phyloP scores from a whole-genome alignment of 768 basidiomycete genomes.

The Trichaptum fuscoviolaceum region DNA sequence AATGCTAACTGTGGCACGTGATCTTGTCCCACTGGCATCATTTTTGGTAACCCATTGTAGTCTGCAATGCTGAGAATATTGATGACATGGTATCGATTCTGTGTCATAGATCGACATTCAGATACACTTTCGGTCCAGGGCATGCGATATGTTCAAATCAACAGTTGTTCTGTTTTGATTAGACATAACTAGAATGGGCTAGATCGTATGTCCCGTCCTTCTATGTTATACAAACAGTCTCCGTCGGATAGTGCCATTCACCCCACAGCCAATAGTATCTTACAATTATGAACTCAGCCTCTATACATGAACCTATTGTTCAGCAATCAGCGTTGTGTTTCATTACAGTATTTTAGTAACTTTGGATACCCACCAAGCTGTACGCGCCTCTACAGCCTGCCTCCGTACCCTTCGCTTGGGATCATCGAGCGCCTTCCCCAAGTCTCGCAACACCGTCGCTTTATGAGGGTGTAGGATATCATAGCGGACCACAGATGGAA shows the following conservation, averaged over 20 bases:
- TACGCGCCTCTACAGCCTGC: constrained; percentile 82
- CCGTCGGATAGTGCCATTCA: not conserved
- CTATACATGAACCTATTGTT: not conserved
- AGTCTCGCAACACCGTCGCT: constrained; percentile 60
- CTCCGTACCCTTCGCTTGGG: constrained; percentile 79
- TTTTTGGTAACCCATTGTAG: too few species aligned
- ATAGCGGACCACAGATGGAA: constrained; percentile 78
- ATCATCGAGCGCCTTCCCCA: constrained; percentile 80
- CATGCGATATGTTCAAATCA: too few species aligned
- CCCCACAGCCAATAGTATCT: not conserved
- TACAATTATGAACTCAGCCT: not conserved
- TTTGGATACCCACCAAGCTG: not conserved
- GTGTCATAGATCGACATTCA: too few species aligned
- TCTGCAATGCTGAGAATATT: too few species aligned
- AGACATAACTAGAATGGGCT: too few species aligned
- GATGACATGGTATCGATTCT: too few species aligned
- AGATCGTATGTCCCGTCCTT: too few species aligned
- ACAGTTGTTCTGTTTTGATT: too few species aligned
- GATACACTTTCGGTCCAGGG: too few species aligned
- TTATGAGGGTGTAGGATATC: constrained; percentile 81
- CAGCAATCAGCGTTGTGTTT: not conserved
- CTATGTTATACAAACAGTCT: too few species aligned
- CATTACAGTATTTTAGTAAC: not conserved
- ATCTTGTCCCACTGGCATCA: too few species aligned
- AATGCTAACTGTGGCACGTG: too few species aligned